Evolutionary conservation across 441 rosid genomes (phyloP), one percentile per base, ranked within the genome.

Genomic region (Pelargonium cotyledonis): DNA sequence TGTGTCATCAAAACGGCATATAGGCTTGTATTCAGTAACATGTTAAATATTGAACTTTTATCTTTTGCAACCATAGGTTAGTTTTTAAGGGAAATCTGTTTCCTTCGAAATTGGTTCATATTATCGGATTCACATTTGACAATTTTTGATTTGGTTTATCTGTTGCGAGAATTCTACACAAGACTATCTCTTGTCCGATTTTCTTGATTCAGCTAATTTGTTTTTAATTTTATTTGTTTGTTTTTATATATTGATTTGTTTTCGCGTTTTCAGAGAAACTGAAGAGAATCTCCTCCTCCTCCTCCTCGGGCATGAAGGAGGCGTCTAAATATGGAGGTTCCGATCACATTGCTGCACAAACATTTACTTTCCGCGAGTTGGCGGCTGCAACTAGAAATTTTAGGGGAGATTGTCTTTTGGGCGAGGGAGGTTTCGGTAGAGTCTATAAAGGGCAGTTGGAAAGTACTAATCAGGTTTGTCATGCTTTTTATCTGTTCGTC

Each of bases 361-460:
- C 85, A 1, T 83, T 88, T 71, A 60, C 83, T 19, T 88, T 85
- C 76, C 80, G 79, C 7, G 87, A 85, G 78, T 72, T 85, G 74
- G 90, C 85, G 29, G 47, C 74, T 18, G 87, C 90, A 41, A 83
- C 90, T 71, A 83, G 85, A 60, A 84, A 85, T 72, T 88, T 88
- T 68, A 75, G 85, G 69, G 81, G 79, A 66, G 88, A 85, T 72
- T 84, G 86, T 74, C 88, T 88, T 65, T 71, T 88, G 68, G 92
- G 92, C 0, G 92, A 85, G 79, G 92, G 90, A 58, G 90, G 92
- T 12, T 85, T 88, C 16, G 90, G 92, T 29, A 78, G 87, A 75
- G 92, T 88, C 31, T 85, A 85, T 75, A 85, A 80, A 78, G 92
- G 92, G 49, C 79, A 84, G 67, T 70, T 88, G 63, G 83, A 82